A percentile compares a stretch with the other conserved stretches of the same genome.
phyloP scores from a whole-genome alignment of 305 asterid genomes.

The Stenogyne calaminthoides region DNA sequence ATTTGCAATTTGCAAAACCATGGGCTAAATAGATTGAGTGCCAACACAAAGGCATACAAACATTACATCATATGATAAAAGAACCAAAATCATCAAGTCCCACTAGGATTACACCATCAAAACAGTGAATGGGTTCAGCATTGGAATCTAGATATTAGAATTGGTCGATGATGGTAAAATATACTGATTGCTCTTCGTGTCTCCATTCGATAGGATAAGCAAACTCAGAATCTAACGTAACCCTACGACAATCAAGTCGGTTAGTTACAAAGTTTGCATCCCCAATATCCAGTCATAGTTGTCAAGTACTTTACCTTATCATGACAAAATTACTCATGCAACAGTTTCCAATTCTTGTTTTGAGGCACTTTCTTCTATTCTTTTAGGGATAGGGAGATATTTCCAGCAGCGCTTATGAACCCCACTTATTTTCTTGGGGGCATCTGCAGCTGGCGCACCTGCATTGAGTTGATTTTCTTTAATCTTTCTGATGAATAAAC shows the following conservation, averaged over 20 bases:
- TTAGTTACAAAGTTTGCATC: not conserved
- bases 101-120: not conserved
- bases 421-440: slow-evolving; percentile 50
- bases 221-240: slow-evolving; percentile 8
- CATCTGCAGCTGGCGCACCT: slow-evolving; percentile 45
- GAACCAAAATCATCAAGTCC: slow-evolving; percentile 8
- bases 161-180: not conserved
- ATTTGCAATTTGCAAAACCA: not conserved
- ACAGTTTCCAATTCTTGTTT: slow-evolving; percentile 26
- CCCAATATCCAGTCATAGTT: not conserved
- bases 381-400: slow-evolving; percentile 36
- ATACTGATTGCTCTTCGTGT: slow-evolving; percentile 3
- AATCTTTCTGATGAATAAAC: not conserved
- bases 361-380: slow-evolving; percentile 30
- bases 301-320: not conserved
- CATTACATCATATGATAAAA: not conserved
- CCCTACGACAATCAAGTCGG: slow-evolving; percentile 8
- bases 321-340: not conserved
- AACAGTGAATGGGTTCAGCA: not conserved
- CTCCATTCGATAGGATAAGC: slow-evolving; percentile 11
- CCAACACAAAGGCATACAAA: not conserved
- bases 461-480: slow-evolving; percentile 24
- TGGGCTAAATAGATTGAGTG: not conserved
- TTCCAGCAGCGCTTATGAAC: slow-evolving; percentile 57
- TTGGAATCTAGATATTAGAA: slow-evolving; percentile 10